Conservation (phyloP, 75 land plant genomes). For the Chamaecyparis obtusa region DNA sequence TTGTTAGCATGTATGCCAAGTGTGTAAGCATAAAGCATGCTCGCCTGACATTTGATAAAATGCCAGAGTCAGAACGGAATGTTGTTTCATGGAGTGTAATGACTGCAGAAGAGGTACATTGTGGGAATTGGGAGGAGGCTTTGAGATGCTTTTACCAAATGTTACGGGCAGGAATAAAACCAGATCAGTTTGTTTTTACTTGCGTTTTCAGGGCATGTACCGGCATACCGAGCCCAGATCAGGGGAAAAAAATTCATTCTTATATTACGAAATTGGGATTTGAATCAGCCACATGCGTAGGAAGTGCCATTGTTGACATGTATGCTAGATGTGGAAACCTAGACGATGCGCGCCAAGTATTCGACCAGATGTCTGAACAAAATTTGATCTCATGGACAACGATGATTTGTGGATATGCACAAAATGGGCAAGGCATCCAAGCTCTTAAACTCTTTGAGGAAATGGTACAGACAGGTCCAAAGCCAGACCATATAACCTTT, state of each 20-base stretch:
- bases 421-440: slow-evolving; percentile 17
- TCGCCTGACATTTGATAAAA: slow-evolving; percentile 23
- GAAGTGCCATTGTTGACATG: slow-evolving; percentile 40
- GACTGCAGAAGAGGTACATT: slow-evolving; percentile 45
- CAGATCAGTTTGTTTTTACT: slow-evolving; percentile 16
- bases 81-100: slow-evolving; percentile 59
- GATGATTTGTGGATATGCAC: slow-evolving; percentile 28
- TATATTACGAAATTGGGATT: slow-evolving; percentile 15
- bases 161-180: slow-evolving; percentile 25
- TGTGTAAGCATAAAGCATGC: slow-evolving; percentile 49
- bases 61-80: slow-evolving; percentile 35
- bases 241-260: slow-evolving; percentile 15
- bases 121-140: slow-evolving; percentile 51
- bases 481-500: slow-evolving; percentile 55
- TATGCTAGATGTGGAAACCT: slow-evolving; percentile 48
- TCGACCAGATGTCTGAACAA: slow-evolving; percentile 8
- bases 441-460: slow-evolving; percentile 20
- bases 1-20: slow-evolving; percentile 66
- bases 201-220: slow-evolving; percentile 24
- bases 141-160: slow-evolving; percentile 45
- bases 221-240: not conserved
- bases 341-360: slow-evolving; percentile 15
- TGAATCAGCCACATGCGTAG: slow-evolving; percentile 10
- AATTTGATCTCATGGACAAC: slow-evolving; percentile 29
- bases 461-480: slow-evolving; percentile 19